phyloP scores from a whole-genome alignment of 306 rosid species.

The Sicyos edulis region DNA sequence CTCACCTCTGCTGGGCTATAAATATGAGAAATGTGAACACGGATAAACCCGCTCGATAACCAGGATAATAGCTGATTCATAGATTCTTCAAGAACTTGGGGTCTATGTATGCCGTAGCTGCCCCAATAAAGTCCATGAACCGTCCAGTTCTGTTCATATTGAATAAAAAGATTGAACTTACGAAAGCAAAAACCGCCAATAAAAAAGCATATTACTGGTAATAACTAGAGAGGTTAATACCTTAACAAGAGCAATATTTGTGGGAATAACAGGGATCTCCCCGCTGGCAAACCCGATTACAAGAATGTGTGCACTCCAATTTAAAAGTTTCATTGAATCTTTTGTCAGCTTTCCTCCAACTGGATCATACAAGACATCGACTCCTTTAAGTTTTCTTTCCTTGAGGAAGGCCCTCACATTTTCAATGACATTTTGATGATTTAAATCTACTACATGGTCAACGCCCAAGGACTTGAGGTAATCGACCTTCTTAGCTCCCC shows the following conservation, averaged over 20 bases:
- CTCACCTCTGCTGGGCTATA: constrained; percentile 72
- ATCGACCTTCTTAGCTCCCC: constrained; percentile 79
- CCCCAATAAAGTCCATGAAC: constrained; percentile 98
- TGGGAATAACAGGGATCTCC: constrained; percentile 83
- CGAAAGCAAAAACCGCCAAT: background rate
- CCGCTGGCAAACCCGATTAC: constrained; percentile 95
- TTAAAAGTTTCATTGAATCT: constrained; percentile 67
- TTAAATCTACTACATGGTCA: constrained; percentile 86
- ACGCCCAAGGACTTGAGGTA: constrained; percentile 65
- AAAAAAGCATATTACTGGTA: background rate
- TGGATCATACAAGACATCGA: constrained; percentile 89
- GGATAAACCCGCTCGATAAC: constrained; percentile 68
- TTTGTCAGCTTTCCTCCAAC: constrained; percentile 85
- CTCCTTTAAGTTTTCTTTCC: constrained; percentile 68
- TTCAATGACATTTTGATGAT: constrained; percentile 45
- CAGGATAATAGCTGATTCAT: constrained; percentile 68
- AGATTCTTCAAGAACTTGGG: constrained; percentile 72
- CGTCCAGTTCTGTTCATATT: constrained; percentile 77
- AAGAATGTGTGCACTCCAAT: constrained; percentile 86
- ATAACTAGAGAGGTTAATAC: constrained; percentile 30
- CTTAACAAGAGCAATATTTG: constrained; percentile 90
- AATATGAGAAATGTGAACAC: constrained; percentile 66
- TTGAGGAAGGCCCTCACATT: constrained; percentile 67
- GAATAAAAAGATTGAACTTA: constrained; percentile 16
- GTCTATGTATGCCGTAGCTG: constrained; percentile 71